phyloP scores from a whole-genome alignment of 257 asterid genomes.

The Solanum pennellii region DNA sequence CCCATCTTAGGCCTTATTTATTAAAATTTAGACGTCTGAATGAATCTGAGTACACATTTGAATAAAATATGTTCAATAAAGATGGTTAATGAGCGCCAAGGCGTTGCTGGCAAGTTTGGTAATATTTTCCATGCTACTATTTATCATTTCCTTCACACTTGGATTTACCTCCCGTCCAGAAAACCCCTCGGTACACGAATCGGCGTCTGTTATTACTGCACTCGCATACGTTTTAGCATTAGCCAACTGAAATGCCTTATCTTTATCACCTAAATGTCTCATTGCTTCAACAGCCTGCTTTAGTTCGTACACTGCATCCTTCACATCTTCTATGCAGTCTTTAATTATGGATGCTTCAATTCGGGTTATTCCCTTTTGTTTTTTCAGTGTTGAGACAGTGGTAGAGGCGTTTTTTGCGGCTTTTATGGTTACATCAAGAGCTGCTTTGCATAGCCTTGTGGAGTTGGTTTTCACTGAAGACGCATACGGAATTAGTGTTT shows the following conservation, averaged over 20 bases:
- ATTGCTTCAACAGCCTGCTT: conserved; percentile 36
- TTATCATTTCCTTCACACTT: conserved; percentile 24
- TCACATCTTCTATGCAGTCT: conserved; percentile 52
- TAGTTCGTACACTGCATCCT: conserved; percentile 54
- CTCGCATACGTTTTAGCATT: conserved; percentile 70
- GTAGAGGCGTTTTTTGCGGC: conserved; percentile 24
- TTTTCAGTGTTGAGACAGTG: conserved; percentile 10
- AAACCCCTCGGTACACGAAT: conserved; percentile 51
- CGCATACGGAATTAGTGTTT: conserved; percentile 49
- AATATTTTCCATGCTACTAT: conserved; percentile 6
- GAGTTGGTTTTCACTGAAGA: conserved; percentile 25
- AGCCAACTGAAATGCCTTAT: conserved; percentile 38
- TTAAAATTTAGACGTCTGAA: neutral
- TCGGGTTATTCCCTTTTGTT: conserved; percentile 13
- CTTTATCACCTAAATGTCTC: conserved; percentile 24
- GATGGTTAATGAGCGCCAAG: conserved; percentile 51
- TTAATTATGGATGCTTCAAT: conserved; percentile 27
- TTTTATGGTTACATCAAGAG: conserved; percentile 35
- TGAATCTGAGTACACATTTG: neutral
- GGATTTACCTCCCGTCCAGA: conserved; percentile 14
- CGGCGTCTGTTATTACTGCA: conserved; percentile 67
- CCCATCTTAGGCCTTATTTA: neutral
- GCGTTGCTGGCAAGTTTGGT: conserved; percentile 44
- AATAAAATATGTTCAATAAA: conserved; percentile 1
- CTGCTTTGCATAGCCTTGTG: conserved; percentile 36